Conservation (phyloP, 768 basidiomycete species). For the Mycena albidolilacea region DNA sequence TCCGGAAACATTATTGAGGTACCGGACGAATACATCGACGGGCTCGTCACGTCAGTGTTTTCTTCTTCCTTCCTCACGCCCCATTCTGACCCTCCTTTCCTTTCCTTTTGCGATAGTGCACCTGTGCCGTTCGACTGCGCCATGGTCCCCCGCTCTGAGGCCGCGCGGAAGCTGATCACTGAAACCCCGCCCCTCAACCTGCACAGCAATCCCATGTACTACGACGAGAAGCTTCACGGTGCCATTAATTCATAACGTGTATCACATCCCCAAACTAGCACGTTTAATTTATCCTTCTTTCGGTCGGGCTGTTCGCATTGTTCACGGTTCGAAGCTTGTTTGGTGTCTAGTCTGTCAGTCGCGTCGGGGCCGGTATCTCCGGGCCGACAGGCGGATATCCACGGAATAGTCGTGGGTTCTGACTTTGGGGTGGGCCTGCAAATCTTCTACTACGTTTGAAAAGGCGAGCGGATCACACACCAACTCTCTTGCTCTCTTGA, state of each 20-base stretch:
- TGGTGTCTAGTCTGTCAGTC: no score
- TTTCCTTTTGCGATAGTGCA: slow-evolving; percentile 18
- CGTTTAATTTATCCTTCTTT: neutral
- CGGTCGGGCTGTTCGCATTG: neutral
- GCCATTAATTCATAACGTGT: slow-evolving; percentile 17
- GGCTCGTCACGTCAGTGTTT: slow-evolving; percentile 38
- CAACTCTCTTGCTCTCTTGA: no score
- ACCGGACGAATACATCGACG: slow-evolving; percentile 40
- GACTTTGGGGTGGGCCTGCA: no score
- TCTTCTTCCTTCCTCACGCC: neutral
- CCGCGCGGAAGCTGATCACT: slow-evolving; percentile 30
- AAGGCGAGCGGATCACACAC: no score
- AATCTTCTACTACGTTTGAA: no score
- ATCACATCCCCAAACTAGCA: neutral
- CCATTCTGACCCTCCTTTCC: neutral
- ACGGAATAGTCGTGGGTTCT: no score
- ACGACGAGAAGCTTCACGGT: slow-evolving; percentile 31
- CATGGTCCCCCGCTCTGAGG: slow-evolving; percentile 40
- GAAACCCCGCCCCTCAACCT: slow-evolving; percentile 36
- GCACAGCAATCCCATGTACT: slow-evolving; percentile 37
- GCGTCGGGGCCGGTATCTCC: no score
- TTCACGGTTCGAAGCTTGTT: neutral
- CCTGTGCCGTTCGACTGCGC: slow-evolving; percentile 40
- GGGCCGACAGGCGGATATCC: no score
- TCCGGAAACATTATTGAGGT: slow-evolving; percentile 36